phyloP scores from a whole-genome alignment of 176 grass and related monocot genomes.

The Cenchrus americanus region DNA sequence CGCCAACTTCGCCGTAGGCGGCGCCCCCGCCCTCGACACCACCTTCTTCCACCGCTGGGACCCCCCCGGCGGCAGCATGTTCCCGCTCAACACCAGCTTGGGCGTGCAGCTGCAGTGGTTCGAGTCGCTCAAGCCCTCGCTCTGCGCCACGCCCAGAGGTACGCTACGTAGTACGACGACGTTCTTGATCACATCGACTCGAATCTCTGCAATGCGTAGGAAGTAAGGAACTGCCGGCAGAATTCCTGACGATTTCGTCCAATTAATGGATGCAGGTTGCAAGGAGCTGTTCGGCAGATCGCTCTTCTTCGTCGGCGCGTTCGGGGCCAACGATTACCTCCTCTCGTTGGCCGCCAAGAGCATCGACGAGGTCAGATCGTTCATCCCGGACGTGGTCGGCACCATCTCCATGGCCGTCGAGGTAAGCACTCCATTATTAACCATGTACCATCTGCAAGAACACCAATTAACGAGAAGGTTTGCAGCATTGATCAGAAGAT shows the following conservation, averaged over 20 bases:
- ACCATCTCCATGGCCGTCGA: constrained; percentile 57
- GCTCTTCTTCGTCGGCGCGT: constrained; percentile 59
- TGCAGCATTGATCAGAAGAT: background rate
- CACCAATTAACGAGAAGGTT: no score
- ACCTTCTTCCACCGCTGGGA: constrained; percentile 39
- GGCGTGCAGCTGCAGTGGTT: constrained; percentile 55
- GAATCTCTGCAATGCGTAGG: background rate
- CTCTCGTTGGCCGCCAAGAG: constrained; percentile 33
- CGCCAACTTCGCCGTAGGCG: constrained; percentile 59
- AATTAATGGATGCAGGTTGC: constrained; percentile 35
- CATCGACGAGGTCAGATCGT: constrained; percentile 34
- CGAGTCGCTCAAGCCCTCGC: constrained; percentile 52
- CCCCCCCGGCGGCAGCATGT: background rate
- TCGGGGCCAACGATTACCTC: constrained; percentile 61
- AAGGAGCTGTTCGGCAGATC: constrained; percentile 43
- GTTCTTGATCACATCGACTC: background rate
- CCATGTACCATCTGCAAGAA: background rate
- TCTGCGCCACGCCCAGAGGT: constrained; percentile 42
- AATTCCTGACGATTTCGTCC: background rate
- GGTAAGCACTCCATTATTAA: constrained; percentile 22
- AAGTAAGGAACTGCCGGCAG: no score
- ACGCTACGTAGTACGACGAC: background rate
- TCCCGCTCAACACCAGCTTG: constrained; percentile 50
- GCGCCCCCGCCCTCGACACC: constrained; percentile 44
- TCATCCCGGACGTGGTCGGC: constrained; percentile 42